Evolutionary conservation across 2,329 filamentous ascomycete genomes (phyloP).

Genomic region (Alternaria triticina): DNA sequence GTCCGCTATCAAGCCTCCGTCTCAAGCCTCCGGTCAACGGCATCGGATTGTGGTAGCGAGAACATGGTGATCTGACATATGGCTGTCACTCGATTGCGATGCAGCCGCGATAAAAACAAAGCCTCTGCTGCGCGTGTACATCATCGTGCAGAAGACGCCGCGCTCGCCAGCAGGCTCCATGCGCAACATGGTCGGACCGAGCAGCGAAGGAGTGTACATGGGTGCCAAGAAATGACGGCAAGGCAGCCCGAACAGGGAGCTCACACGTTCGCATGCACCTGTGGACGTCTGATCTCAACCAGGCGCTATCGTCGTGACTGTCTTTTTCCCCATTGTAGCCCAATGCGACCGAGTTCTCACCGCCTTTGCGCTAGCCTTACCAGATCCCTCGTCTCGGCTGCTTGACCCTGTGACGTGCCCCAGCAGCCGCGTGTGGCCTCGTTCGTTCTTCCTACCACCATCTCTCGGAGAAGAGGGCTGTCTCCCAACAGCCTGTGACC

Average conservation of each 20-base stretch:
- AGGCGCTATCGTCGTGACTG: constrained; percentile 27
- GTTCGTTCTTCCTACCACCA: constrained; percentile 28
- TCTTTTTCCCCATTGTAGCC: constrained; percentile 29
- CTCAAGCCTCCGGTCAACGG: background rate
- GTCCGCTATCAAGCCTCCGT: background rate
- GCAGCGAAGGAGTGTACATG: background rate
- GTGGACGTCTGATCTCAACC: constrained; percentile 30
- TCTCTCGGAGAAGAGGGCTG: constrained; percentile 43
- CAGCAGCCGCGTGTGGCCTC: constrained; percentile 29
- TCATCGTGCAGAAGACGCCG: constrained; percentile 15
- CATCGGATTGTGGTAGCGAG: background rate
- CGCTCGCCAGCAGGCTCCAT: background rate
- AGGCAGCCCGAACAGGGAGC: constrained; percentile 18
- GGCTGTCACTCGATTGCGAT: background rate
- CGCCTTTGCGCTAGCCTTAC: constrained; percentile 32
- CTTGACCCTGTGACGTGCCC: constrained; percentile 43
- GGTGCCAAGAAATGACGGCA: constrained; percentile 6
- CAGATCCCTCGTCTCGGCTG: constrained; percentile 24
- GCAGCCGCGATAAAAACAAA: background rate
- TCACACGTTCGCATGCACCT: constrained; percentile 23
- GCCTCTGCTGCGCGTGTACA: constrained; percentile 3
- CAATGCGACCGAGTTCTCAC: constrained; percentile 45
- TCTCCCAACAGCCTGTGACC: constrained; percentile 65
- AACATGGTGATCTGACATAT: background rate
- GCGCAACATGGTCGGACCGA: constrained; percentile 13